Evolutionary conservation across 768 basidiomycete genomes (phyloP), one percentile per base, ranked within the genome.

Genomic region (Hericium rajendrae): DNA sequence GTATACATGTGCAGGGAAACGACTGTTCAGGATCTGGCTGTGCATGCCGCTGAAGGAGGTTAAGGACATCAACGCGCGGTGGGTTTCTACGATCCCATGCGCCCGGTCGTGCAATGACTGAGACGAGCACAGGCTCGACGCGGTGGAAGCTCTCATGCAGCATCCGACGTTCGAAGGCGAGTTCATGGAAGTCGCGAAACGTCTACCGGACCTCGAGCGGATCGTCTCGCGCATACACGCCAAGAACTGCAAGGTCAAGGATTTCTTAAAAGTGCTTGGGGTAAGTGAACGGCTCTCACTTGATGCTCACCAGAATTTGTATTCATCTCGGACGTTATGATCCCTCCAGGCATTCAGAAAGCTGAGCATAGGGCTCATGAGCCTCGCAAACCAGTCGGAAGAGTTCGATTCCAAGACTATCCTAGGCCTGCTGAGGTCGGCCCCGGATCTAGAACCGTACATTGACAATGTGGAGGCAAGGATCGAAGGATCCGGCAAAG

Each of bases 11-110:
- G 20, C 10, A 55, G 91, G 94, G 41, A 98, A 98, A 69, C 83
- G 97, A 24, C 77, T 98, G 28, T 98, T 99, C 79, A 83, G 94
- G 43, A 88, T 95, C 54, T 99, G 97, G 97, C 76, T 99, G 8
- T 97, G 92, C 61, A 87, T 87, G 78, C 97, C 97, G 18, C 72
- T 99, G 60, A 82, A 86, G 32, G 83, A 89, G 40, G 83, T 85
- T 38, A 68, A 78, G 11, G 89, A 89, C 51, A 98, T 99, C 71
- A 94, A 95, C 65, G 85, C 89, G 41, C 79, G 94, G 93, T 91
- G 65, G 60, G 74, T 60, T 51, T 4, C 5, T 1, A 10, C 10
- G 0, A 12, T 54, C 22, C 26, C 4, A 22, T 6, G 41, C 22
- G 28, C 26, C 49, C 2, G 24, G 24, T 54, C 1, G 10, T 8